These are phyloP conservation scores for Albifimbria verrucaria DNA, from an alignment of 2,329 filamentous ascomycete genomes.

Conservation along the genomic window DNA sequence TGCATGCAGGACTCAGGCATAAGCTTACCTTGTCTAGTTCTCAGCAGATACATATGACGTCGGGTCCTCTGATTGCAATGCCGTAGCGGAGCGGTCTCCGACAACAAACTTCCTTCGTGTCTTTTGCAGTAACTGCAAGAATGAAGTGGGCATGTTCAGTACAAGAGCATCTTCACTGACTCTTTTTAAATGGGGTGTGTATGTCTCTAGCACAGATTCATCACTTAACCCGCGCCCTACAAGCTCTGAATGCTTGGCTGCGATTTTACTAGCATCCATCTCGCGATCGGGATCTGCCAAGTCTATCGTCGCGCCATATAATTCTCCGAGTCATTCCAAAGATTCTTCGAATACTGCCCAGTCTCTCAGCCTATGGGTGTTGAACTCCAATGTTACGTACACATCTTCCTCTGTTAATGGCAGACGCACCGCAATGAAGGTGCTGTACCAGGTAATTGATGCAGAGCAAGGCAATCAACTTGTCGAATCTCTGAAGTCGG, in stretches of 20 bases:
- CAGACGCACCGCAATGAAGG: constrained; percentile 44
- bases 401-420: constrained; percentile 35
- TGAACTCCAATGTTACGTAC: constrained; percentile 54
- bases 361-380: constrained; percentile 50
- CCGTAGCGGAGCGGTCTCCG: constrained; percentile 20
- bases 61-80: constrained; percentile 24
- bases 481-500: constrained; percentile 48
- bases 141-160: constrained; percentile 46
- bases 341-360: constrained; percentile 4
- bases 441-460: constrained; percentile 46
- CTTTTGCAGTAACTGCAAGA: constrained; percentile 42
- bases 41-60: constrained; percentile 28
- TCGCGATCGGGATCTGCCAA: constrained; percentile 57
- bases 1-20: constrained; percentile 7
- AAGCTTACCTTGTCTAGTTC: constrained; percentile 32
- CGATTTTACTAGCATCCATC: constrained; percentile 49
- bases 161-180: constrained; percentile 41
- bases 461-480: constrained; percentile 43
- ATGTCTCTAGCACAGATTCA: constrained; percentile 34
- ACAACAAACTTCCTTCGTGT: constrained; percentile 33
- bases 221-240: constrained; percentile 27
- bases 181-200: constrained; percentile 56
- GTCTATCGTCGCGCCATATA: constrained; percentile 44
- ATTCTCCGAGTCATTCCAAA: constrained; percentile 7
- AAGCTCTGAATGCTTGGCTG: constrained; percentile 48